A percentile compares a stretch with the other conserved stretches of the same genome.
These are phyloP conservation scores for Hypoxylon rubiginosum DNA, from an alignment of 2,329 filamentous ascomycete species.

Conservation along the genomic window DNA sequence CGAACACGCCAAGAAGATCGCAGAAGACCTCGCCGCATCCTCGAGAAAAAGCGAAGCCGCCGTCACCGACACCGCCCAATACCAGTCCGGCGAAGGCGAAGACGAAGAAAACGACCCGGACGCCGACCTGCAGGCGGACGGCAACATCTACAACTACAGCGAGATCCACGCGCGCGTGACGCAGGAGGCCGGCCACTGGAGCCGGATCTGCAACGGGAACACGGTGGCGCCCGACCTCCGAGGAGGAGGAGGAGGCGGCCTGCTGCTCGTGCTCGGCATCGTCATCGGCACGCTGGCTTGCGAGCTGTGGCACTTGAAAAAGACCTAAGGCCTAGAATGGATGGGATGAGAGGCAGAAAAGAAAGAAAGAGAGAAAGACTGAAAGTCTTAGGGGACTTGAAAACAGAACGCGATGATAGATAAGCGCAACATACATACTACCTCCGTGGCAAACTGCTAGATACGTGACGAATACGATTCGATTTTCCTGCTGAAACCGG, in stretches of 20 bases:
- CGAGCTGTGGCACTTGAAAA: not conserved
- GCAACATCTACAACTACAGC: constrained; percentile 1
- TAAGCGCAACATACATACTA: no score
- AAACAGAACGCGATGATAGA: no score
- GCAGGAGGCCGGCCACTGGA: not conserved
- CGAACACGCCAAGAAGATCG: not conserved
- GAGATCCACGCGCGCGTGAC: not conserved
- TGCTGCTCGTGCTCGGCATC: not conserved
- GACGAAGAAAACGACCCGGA: not conserved
- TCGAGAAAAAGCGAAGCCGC: not conserved
- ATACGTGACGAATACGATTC: no score
- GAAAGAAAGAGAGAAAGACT: not conserved
- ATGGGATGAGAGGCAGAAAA: no score
- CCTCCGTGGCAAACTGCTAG: no score
- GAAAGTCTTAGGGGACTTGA: not conserved
- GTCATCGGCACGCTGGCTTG: not conserved
- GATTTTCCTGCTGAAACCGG: no score
- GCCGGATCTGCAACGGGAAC: not conserved
- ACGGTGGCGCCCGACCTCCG: not conserved
- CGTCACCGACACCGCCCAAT: not conserved
- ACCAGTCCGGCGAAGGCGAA: not conserved
- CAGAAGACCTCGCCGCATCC: not conserved
- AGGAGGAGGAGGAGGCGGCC: no score
- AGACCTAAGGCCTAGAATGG: no score
- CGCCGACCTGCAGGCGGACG: not conserved